Percentiles rank a stretch among this genome's conserved stretches.
Evolutionary conservation across 192 early-diverging fungal species (phyloP).

Genomic region (Backusella mclennaniae): DNA sequence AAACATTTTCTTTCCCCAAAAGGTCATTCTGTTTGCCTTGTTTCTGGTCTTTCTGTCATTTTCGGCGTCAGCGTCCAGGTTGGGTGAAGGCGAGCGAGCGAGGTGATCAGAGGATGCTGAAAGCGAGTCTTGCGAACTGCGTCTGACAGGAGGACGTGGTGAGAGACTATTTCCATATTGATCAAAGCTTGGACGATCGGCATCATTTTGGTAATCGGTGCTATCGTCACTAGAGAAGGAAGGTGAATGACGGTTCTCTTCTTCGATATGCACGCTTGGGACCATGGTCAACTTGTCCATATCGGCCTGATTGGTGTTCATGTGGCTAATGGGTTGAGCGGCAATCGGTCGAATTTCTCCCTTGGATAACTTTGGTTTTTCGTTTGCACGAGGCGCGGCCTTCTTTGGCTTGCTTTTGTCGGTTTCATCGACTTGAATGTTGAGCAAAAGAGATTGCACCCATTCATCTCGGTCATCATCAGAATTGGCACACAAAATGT

Average conservation of each 20-base stretch:
- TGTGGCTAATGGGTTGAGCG: slow-evolving; percentile 25
- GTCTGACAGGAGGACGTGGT: background rate
- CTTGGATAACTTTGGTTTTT: slow-evolving; percentile 31
- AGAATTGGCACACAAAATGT: slow-evolving; percentile 87
- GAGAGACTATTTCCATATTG: background rate
- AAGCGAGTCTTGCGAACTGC: slow-evolving; percentile 8
- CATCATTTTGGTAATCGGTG: background rate
- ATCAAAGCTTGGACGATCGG: slow-evolving; percentile 2
- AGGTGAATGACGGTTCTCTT: background rate
- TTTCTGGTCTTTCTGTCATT: slow-evolving; percentile 26
- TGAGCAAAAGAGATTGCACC: slow-evolving; percentile 67
- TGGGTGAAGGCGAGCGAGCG: background rate
- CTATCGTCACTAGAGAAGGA: slow-evolving; percentile 16
- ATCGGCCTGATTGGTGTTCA: slow-evolving; percentile 10
- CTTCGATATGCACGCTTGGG: background rate
- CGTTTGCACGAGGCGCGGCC: background rate
- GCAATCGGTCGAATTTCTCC: slow-evolving; percentile 23
- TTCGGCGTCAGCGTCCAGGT: background rate
- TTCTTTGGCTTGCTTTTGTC: slow-evolving; percentile 21
- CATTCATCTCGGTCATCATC: slow-evolving; percentile 90
- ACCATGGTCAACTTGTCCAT: slow-evolving; percentile 15
- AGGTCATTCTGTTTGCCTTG: slow-evolving; percentile 34
- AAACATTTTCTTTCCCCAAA: slow-evolving; percentile 36
- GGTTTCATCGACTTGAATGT: slow-evolving; percentile 30
- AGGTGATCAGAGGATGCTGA: background rate